Percentiles rank a stretch among this genome's conserved stretches.
These are phyloP conservation scores for Pholiota conissans DNA, from an alignment of 768 basidiomycete species.

Conservation along the genomic window DNA sequence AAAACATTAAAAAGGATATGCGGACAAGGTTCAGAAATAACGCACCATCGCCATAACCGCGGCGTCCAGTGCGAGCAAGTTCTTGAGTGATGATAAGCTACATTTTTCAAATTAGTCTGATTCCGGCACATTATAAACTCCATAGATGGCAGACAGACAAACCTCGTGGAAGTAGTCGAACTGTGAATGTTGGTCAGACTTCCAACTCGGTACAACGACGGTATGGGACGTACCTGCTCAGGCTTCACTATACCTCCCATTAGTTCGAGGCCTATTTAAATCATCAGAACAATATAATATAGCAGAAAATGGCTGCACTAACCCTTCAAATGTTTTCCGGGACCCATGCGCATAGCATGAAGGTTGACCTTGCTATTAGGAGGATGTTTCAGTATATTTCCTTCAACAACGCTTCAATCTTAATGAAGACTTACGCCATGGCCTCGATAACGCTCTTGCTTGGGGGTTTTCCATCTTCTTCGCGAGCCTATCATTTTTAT, in stretches of 20 bases:
- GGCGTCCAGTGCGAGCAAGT: slow-evolving; percentile 60
- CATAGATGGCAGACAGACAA: slow-evolving; percentile 1
- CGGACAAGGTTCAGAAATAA: not conserved
- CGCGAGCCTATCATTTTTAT: slow-evolving; percentile 58
- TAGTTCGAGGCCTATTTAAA: slow-evolving; percentile 54
- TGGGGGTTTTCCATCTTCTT: slow-evolving; percentile 89
- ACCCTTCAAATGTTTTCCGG: slow-evolving; percentile 82
- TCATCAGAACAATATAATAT: not conserved
- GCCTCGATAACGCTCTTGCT: slow-evolving; percentile 74
- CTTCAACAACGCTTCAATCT: not conserved
- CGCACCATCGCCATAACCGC: slow-evolving; percentile 80
- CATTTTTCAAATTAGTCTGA: not conserved
- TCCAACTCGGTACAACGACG: not conserved
- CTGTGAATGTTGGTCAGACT: slow-evolving; percentile 30
- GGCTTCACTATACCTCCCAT: slow-evolving; percentile 81
- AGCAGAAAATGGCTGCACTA: not conserved
- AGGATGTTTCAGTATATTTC: not conserved
- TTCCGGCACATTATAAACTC: not conserved
- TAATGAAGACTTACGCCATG: slow-evolving; percentile 50
- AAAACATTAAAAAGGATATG: not conserved
- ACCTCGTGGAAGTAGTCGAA: slow-evolving; percentile 91
- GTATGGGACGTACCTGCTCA: slow-evolving; percentile 51
- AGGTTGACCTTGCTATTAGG: slow-evolving; percentile 58
- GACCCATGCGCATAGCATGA: slow-evolving; percentile 92
- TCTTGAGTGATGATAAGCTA: slow-evolving; percentile 82